Evolutionary conservation across 805 yeast genomes (phyloP).

Genomic region (Nadsonia fulvescens): DNA sequence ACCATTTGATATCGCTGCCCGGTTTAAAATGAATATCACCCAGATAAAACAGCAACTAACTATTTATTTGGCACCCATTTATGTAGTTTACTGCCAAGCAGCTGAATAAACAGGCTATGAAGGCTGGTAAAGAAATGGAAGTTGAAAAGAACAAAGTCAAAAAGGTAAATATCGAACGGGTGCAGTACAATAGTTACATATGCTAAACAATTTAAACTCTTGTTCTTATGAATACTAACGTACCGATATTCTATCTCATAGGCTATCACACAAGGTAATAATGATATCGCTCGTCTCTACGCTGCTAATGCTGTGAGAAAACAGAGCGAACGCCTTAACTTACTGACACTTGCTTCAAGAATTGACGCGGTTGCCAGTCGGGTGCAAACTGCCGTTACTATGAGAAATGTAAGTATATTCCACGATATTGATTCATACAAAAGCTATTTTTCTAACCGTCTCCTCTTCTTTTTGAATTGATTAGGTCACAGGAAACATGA

Average conservation of each 20-base stretch:
- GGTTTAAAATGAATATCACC: too few species aligned
- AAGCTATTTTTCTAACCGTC: too few species aligned
- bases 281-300: slow-evolving; percentile 82
- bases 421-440: too few species aligned
- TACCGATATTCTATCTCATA: too few species aligned
- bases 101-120: slow-evolving; percentile 72
- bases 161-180: slow-evolving; percentile 31
- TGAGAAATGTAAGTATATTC: too few species aligned
- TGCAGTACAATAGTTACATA: too few species aligned
- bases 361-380: slow-evolving; percentile 93
- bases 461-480: too few species aligned
- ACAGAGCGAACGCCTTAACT: slow-evolving; percentile 65
- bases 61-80: too few species aligned
- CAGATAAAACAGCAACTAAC: too few species aligned
- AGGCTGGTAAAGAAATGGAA: slow-evolving; percentile 79
- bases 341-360: slow-evolving; percentile 67
- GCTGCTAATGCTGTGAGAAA: slow-evolving; percentile 94
- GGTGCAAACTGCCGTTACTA: slow-evolving; percentile 94
- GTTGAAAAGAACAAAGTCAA: slow-evolving; percentile 77
- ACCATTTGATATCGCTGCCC: too few species aligned
- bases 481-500: slow-evolving; percentile 84
- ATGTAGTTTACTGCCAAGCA: slow-evolving; percentile 77
- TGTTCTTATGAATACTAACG: too few species aligned
- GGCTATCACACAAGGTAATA: slow-evolving; percentile 69
- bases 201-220: too few species aligned